Evolutionary conservation across 257 asterid genomes (phyloP).

Genomic region (Paraleonurus japonicus): DNA sequence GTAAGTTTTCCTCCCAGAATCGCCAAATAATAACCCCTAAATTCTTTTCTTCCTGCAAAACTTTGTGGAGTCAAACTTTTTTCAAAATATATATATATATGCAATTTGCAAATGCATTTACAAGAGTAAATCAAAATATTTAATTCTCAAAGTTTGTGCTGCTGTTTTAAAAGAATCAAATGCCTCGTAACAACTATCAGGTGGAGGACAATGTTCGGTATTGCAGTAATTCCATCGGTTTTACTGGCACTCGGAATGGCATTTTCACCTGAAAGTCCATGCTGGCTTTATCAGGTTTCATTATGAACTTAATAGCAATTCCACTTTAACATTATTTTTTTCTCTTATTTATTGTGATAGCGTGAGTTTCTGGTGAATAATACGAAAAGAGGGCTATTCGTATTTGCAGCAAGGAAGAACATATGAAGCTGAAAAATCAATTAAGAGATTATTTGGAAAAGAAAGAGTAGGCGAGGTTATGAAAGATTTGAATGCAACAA

Average conservation of each 20-base stretch:
- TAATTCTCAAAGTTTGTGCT: no score
- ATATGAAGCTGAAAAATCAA: conserved; percentile 67
- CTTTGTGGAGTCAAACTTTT: neutral
- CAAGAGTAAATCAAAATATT: neutral
- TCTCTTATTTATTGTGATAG: neutral
- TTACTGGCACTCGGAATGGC: conserved; percentile 89
- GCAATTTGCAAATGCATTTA: neutral
- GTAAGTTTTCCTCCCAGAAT: conserved; percentile 41
- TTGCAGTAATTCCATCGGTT: conserved; percentile 73
- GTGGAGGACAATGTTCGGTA: conserved; percentile 98
- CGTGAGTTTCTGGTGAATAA: conserved; percentile 11
- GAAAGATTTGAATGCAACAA: conserved; percentile 69
- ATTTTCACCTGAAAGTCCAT: conserved; percentile 95
- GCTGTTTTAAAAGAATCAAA: neutral
- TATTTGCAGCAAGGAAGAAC: conserved; percentile 74
- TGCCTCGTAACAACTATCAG: conserved; percentile 30
- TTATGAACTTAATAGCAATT: neutral
- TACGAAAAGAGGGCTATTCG: conserved; percentile 20
- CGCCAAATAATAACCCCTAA: neutral
- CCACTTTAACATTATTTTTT: neutral
- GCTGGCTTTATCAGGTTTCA: conserved; percentile 87
- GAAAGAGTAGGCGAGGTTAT: conserved; percentile 90
- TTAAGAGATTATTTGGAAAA: conserved; percentile 73
- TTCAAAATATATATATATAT: no score
- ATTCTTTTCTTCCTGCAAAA: neutral